Percentiles rank a stretch among this genome's conserved stretches.
Evolutionary conservation across 2,329 filamentous ascomycete species (phyloP).

Genomic region (Aureobasidium musti): DNA sequence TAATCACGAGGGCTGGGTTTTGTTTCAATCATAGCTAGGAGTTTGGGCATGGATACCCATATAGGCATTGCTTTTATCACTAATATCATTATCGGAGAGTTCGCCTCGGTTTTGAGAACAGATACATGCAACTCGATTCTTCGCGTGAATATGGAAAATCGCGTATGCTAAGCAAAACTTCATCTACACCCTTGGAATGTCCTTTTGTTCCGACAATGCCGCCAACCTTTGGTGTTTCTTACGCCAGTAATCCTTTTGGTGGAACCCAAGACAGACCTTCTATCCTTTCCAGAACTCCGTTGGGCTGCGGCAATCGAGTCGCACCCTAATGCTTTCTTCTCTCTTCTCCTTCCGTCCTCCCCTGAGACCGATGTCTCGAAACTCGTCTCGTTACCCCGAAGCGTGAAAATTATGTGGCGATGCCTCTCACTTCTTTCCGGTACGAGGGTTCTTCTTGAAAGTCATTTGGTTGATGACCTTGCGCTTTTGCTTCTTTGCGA

Average conservation of each 20-base stretch:
- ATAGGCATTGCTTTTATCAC: slow-evolving; percentile 6
- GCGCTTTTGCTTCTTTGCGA: slow-evolving; percentile 42
- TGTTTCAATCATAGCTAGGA: slow-evolving; percentile 9
- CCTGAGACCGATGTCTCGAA: slow-evolving; percentile 6
- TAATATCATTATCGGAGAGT: not conserved
- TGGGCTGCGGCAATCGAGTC: slow-evolving; percentile 2
- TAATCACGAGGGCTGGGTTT: not conserved
- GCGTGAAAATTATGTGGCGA: not conserved
- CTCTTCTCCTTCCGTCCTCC: slow-evolving; percentile 2
- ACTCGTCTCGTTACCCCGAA: not conserved
- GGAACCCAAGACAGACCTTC: slow-evolving; percentile 25
- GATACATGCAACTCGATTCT: slow-evolving; percentile 13
- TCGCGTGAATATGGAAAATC: not conserved
- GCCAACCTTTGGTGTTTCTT: slow-evolving; percentile 3
- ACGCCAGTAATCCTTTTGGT: slow-evolving; percentile 14
- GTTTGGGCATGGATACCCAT: slow-evolving; percentile 20
- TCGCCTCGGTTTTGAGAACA: not conserved
- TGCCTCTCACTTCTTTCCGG: slow-evolving; percentile 34
- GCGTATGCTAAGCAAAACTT: slow-evolving; percentile 2
- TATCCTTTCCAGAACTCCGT: slow-evolving; percentile 22
- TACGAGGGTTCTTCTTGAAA: slow-evolving; percentile 39
- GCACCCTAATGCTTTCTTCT: slow-evolving; percentile 20
- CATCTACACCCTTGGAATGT: slow-evolving; percentile 3
- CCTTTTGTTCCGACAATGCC: slow-evolving; percentile 6
- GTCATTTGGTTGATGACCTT: slow-evolving; percentile 46